Base-by-base conservation (phyloP, 108 stramenopile species). In the Fragilariopsis cylindrus region DNA sequence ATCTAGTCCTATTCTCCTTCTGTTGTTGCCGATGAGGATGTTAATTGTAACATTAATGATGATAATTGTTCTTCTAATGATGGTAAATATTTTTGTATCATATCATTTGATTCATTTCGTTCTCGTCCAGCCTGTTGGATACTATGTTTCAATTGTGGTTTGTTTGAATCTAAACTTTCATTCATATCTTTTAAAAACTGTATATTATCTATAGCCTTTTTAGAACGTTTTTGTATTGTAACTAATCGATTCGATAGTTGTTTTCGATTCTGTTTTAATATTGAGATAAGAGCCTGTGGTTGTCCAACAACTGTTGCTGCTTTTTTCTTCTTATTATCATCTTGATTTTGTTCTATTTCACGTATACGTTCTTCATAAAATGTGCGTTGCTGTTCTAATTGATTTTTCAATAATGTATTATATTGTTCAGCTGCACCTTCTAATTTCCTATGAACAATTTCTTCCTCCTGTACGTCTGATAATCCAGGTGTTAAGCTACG, bases 381-480 rank as follows among this genome's bases (percentile, higher is more conserved):
- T 12, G 84, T 84, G 6, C 94, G 85, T 80, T 98, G 97, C 64
- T 95, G 90, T 69, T 97, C 93, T 46, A 98, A 79, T 69, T 97
- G 95, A 60, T 87, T 88, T 45, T 96, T 95, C 9, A 98, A 80
- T 55, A 97, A 73, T 44, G 87, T 90, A 54, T 94, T 94, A 73
- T 97, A 97, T 70, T 96, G 94, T 13, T 76, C 70, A 5, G 96
- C 96, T 65, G 92, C 85, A 30, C 90, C 89, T 73, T 97, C 97
- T 58, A 96, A 72, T 73, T 98, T 98, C 5, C 92, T 83, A 78
- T 96, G 94, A 50, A 95, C 72, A 8, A 92, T 89, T 74, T 94
- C 94, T 44, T 90, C 96, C 60, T 96, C 96, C 67, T 94, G 87
- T 12, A 82, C 67, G 40, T 90, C 88, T 16, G 81, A 78, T 73